Evolutionary conservation across 2,329 filamentous ascomycete genomes (phyloP).

Genomic region (Exophiala aquamarina): DNA sequence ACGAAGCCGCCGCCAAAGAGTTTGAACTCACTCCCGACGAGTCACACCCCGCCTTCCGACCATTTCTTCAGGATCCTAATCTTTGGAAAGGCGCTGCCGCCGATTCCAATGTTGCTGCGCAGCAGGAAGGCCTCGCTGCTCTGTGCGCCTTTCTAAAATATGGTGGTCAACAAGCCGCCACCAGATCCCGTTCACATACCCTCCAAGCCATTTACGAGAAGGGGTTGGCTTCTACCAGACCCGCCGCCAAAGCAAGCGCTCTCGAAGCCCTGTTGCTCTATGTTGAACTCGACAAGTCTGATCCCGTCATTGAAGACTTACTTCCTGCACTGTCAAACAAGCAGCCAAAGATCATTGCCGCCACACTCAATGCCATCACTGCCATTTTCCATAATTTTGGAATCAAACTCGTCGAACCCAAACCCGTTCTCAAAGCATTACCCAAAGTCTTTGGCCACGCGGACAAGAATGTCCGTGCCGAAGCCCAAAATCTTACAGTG

Average conservation of each 20-base stretch:
- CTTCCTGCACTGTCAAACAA: constrained; percentile 82
- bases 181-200: constrained; percentile 70
- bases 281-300: constrained; percentile 83
- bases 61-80: constrained; percentile 79
- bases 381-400: constrained; percentile 91
- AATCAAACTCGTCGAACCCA: constrained; percentile 90
- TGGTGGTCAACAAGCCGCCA: constrained; percentile 69
- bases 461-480: constrained; percentile 95
- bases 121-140: constrained; percentile 85
- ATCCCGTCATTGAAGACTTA: constrained; percentile 85
- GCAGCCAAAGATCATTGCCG: constrained; percentile 82
- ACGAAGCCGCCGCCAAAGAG: constrained; percentile 85
- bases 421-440: constrained; percentile 81
- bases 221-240: constrained; percentile 80
- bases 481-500: constrained; percentile 85
- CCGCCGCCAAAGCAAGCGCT: constrained; percentile 82
- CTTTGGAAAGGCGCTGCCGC: constrained; percentile 91
- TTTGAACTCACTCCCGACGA: constrained; percentile 86
- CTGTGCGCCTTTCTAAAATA: constrained; percentile 92
- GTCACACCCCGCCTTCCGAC: constrained; percentile 78
- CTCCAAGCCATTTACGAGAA: constrained; percentile 85
- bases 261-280: constrained; percentile 85
- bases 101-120: constrained; percentile 95
- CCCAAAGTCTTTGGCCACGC: constrained; percentile 93
- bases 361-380: constrained; percentile 72